phyloP scores from a whole-genome alignment of 2,329 filamentous ascomycete genomes.

The Dothiorella sarmentorum region DNA sequence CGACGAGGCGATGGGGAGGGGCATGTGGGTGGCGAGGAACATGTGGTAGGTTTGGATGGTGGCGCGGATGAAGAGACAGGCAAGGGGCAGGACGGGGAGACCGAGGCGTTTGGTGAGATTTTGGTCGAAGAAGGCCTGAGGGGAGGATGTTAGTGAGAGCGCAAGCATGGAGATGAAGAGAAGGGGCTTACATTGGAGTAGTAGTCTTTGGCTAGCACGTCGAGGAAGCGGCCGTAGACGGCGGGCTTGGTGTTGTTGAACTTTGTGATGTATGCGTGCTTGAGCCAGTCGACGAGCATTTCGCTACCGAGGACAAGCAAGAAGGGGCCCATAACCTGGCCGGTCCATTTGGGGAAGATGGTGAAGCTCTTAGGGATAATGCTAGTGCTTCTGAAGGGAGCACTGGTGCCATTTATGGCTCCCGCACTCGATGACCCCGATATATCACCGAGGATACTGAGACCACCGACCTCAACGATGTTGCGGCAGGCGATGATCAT shows the following conservation, averaged over 20 bases:
- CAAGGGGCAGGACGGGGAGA: constrained; percentile 84
- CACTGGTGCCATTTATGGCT: constrained; percentile 48
- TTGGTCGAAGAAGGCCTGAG: constrained; percentile 80
- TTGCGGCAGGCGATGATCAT: constrained; percentile 95
- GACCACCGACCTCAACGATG: constrained; percentile 87
- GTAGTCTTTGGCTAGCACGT: constrained; percentile 95
- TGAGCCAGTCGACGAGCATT: constrained; percentile 94
- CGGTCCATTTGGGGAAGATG: constrained; percentile 79
- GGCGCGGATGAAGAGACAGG: constrained; percentile 91
- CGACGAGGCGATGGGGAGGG: constrained; percentile 65
- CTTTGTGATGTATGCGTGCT: constrained; percentile 96
- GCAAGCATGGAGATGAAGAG: no score
- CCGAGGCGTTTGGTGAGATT: constrained; percentile 87
- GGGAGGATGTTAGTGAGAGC: no score
- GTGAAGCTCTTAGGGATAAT: constrained; percentile 90
- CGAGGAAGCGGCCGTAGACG: constrained; percentile 85
- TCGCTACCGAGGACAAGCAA: constrained; percentile 92
- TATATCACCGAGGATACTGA: constrained; percentile 52
- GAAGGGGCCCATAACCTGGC: constrained; percentile 88
- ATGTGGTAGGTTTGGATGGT: constrained; percentile 97
- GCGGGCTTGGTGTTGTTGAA: constrained; percentile 95
- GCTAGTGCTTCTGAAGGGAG: constrained; percentile 61
- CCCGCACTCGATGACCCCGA: constrained; percentile 26
- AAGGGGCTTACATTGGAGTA: constrained; percentile 81
- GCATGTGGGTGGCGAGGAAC: constrained; percentile 86